phyloP scores from a whole-genome alignment of 73 alveolate genomes.

The Urostyla sp. region DNA sequence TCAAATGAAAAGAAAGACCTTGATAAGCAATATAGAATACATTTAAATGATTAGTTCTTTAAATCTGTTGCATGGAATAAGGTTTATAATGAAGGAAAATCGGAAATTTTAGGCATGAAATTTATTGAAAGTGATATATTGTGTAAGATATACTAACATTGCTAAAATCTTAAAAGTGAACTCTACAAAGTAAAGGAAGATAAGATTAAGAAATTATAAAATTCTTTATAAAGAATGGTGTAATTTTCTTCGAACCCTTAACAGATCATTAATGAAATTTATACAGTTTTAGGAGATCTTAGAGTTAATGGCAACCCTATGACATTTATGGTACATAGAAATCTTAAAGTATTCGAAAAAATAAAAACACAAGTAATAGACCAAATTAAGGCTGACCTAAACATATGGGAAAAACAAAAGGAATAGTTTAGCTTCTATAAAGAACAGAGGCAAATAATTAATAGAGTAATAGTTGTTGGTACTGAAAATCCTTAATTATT shows the following conservation, averaged over 20 bases:
- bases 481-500: conserved; percentile 13
- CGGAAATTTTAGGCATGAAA: background rate
- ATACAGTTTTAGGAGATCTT: conserved; percentile 6
- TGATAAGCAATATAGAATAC: background rate
- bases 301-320: conserved; percentile 39
- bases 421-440: background rate
- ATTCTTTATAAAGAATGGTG: background rate
- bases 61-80: conserved; percentile 19
- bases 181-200: background rate
- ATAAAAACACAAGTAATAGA: conserved; percentile 10
- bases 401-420: background rate
- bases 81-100: background rate
- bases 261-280: conserved; percentile 19
- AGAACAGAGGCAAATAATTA: background rate
- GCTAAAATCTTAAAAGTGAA: background rate
- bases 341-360: conserved; percentile 32
- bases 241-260: conserved; percentile 7
- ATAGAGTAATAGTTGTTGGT: conserved; percentile 7
- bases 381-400: background rate
- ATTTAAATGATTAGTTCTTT: conserved; percentile 18
- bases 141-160: background rate
- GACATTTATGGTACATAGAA: conserved; percentile 44
- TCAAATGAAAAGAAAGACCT: background rate
- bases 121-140: background rate
- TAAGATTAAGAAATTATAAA: background rate